Conservation (phyloP, 495 filamentous ascomycete genomes). For the Paragyromitra xinjiangensis region DNA sequence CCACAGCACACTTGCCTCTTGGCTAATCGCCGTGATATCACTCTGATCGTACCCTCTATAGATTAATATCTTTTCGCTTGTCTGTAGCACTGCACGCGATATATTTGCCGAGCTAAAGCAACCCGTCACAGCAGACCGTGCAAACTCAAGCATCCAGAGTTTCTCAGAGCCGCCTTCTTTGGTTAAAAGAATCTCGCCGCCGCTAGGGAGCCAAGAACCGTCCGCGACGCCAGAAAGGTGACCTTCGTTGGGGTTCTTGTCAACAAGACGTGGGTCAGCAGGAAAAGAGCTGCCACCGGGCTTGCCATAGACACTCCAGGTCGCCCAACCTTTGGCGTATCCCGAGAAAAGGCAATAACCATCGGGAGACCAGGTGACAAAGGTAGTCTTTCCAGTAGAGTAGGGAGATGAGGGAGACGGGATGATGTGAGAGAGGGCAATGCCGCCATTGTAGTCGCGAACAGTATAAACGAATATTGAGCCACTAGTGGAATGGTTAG, state of each 20-base stretch:
- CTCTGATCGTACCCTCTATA: slow-evolving; percentile 93
- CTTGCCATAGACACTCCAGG: slow-evolving; percentile 97
- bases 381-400: slow-evolving; percentile 74
- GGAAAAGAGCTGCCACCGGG: slow-evolving; percentile 81
- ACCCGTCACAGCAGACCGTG: slow-evolving; percentile 85
- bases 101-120: slow-evolving; percentile 92
- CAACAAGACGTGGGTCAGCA: slow-evolving; percentile 70
- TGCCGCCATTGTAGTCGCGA: slow-evolving; percentile 90
- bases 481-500: slow-evolving; percentile 61
- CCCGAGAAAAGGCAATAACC: slow-evolving; percentile 96
- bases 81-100: slow-evolving; percentile 85
- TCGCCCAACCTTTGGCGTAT: slow-evolving; percentile 91
- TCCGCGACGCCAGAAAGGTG: slow-evolving; percentile 80
- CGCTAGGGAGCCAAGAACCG: slow-evolving; percentile 85
- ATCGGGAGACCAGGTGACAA: slow-evolving; percentile 89
- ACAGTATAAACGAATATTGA: slow-evolving; percentile 85
- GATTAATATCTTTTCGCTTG: slow-evolving; percentile 82
- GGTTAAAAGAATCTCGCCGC: slow-evolving; percentile 82
- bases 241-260: slow-evolving; percentile 71
- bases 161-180: slow-evolving; percentile 70
- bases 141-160: slow-evolving; percentile 89
- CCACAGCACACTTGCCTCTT: slow-evolving; percentile 86
- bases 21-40: slow-evolving; percentile 87
- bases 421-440: slow-evolving; percentile 86
- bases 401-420: slow-evolving; percentile 69